Conservation (phyloP, 768 basidiomycete species). For the Termitomyces sp. region DNA sequence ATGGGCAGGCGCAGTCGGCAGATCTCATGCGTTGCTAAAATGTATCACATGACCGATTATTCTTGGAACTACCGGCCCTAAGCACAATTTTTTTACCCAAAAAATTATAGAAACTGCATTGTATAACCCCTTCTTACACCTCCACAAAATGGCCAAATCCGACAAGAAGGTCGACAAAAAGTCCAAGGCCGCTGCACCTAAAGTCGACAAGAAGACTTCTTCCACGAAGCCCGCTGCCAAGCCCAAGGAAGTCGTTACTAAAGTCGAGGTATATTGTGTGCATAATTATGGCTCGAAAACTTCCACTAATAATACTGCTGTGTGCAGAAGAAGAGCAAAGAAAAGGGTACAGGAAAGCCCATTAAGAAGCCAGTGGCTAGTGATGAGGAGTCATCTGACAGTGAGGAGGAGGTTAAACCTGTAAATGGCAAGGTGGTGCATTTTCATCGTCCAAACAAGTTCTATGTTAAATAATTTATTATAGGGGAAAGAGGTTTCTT, state of each 20-base stretch:
- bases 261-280: slow-evolving; percentile 25
- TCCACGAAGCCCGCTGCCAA: slow-evolving; percentile 24
- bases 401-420: slow-evolving; percentile 22
- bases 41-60: slow-evolving; percentile 10
- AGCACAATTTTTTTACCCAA: slow-evolving; percentile 17
- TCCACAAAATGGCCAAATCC: slow-evolving; percentile 37
- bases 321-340: slow-evolving; percentile 19
- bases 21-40: not conserved
- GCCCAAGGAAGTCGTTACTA: slow-evolving; percentile 39
- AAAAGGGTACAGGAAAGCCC: slow-evolving; percentile 18
- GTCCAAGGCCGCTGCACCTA: slow-evolving; percentile 24
- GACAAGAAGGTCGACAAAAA: slow-evolving; percentile 45
- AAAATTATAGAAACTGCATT: slow-evolving; percentile 18
- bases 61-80: slow-evolving; percentile 26
- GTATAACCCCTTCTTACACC: slow-evolving; percentile 12
- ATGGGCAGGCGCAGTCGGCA: not conserved
- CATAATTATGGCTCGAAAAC: not conserved
- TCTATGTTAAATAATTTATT: not conserved
- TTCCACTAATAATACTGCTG: slow-evolving; percentile 1
- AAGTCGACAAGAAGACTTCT: slow-evolving; percentile 31
- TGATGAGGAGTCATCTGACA: slow-evolving; percentile 24
- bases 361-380: slow-evolving; percentile 24
- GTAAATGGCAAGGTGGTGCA: slow-evolving; percentile 28
- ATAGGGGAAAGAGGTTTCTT: slow-evolving; percentile 28
- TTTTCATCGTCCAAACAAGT: not conserved